A percentile compares a stretch with the other conserved stretches of the same genome.
Evolutionary conservation across 2,329 filamentous ascomycete genomes (phyloP).

Genomic region (Aspergillus vadensis): DNA sequence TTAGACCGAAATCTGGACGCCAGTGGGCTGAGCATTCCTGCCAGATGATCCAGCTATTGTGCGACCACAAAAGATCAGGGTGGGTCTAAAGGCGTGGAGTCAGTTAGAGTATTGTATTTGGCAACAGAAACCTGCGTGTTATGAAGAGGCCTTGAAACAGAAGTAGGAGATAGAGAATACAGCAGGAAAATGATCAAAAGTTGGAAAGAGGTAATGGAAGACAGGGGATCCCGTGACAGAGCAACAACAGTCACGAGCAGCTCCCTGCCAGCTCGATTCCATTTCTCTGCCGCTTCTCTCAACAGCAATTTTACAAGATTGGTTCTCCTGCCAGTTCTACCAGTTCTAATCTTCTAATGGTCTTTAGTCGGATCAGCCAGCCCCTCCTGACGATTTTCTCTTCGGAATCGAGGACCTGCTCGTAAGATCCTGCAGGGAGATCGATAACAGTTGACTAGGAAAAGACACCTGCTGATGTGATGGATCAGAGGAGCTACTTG

Average conservation of each 20-base stretch:
- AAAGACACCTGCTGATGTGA: neutral
- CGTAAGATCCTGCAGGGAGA: neutral
- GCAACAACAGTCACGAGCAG: neutral
- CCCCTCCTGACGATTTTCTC: no score
- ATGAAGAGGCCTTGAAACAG: neutral
- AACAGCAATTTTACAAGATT: neutral
- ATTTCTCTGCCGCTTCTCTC: neutral
- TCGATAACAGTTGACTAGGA: neutral
- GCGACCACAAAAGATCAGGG: neutral
- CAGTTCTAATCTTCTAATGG: neutral
- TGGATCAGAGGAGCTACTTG: neutral
- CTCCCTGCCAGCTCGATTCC: neutral
- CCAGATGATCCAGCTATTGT: slow-evolving; percentile 10
- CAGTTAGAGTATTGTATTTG: neutral
- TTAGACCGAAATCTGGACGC: slow-evolving; percentile 2
- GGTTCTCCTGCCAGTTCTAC: neutral
- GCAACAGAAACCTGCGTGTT: neutral
- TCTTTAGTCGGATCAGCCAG: neutral
- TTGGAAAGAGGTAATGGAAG: neutral
- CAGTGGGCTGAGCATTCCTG: neutral
- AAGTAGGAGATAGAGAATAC: neutral
- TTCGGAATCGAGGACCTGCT: neutral
- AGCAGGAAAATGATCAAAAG: neutral
- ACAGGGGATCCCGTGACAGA: neutral
- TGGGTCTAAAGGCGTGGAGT: neutral